A percentile compares a stretch with the other conserved stretches of the same genome.
Evolutionary conservation across 768 basidiomycete genomes (phyloP).

Genomic region (Podaxis sp.): DNA sequence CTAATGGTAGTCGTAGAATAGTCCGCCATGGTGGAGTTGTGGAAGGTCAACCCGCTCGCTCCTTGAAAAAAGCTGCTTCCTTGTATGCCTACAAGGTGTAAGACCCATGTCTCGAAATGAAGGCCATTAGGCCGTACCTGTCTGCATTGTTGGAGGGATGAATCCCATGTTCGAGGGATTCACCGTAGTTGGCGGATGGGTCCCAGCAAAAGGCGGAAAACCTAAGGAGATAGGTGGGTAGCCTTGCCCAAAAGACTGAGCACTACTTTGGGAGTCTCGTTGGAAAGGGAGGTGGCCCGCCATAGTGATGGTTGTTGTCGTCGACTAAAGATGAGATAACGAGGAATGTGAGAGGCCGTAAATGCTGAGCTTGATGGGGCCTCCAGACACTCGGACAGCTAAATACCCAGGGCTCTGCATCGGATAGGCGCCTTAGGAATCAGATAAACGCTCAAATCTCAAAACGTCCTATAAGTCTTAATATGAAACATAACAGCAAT

Average conservation of each 20-base stretch:
- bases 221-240: background rate
- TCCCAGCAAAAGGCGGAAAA: background rate
- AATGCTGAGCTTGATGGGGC: background rate
- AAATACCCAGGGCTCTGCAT: background rate
- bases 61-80: conserved; percentile 11
- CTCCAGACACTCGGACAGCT: background rate
- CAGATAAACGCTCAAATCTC: background rate
- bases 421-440: background rate
- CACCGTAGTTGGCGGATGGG: background rate
- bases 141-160: background rate
- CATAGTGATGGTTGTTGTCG: background rate
- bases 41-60: background rate
- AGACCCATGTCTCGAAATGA: background rate
- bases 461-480: background rate
- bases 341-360: background rate
- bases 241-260: background rate
- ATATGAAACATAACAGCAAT: too few relatives aligned
- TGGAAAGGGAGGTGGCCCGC: background rate
- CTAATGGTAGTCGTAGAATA: background rate
- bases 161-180: background rate
- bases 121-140: background rate
- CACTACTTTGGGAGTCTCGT: background rate
- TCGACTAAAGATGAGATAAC: background rate
- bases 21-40: background rate
- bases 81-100: background rate